These are phyloP conservation scores for Pinus albicaulis DNA, from an alignment of 75 land plant genomes.

Conservation along the genomic window DNA sequence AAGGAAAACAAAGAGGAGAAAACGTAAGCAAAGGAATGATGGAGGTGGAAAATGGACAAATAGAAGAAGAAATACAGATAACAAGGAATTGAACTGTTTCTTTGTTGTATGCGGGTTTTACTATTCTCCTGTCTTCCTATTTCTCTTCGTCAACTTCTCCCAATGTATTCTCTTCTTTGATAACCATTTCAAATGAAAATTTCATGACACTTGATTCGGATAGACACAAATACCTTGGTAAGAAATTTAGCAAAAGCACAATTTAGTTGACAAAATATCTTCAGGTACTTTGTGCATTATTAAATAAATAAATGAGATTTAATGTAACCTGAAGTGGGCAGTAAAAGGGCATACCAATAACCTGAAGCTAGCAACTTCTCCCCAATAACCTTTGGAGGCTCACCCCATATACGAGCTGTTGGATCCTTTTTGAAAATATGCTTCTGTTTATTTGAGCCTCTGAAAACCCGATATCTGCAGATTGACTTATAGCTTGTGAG, in stretches of 20 bases:
- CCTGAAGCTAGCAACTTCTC: constrained; percentile 96
- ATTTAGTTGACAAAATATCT: neutral
- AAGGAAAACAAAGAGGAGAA: neutral
- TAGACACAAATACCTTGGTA: neutral
- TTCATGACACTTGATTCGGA: neutral
- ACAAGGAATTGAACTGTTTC: neutral
- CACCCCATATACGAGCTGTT: constrained; percentile 82
- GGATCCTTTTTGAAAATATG: constrained; percentile 90
- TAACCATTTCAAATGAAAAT: neutral
- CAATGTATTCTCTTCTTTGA: neutral
- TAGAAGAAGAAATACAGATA: neutral
- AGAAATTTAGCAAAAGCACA: neutral
- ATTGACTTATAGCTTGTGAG: neutral
- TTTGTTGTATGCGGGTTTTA: neutral
- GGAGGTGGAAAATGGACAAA: neutral
- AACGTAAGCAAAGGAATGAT: neutral
- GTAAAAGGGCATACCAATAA: constrained; percentile 66
- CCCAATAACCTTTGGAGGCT: constrained; percentile 87
- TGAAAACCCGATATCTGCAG: constrained; percentile 72
- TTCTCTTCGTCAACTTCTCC: neutral
- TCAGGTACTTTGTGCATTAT: neutral
- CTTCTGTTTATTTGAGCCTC: constrained; percentile 95
- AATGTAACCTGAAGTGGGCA: neutral
- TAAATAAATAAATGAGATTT: neutral
- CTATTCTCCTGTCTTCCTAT: neutral